Base-by-base conservation (phyloP, 345 rosid genomes). In the Microcos paniculata region DNA sequence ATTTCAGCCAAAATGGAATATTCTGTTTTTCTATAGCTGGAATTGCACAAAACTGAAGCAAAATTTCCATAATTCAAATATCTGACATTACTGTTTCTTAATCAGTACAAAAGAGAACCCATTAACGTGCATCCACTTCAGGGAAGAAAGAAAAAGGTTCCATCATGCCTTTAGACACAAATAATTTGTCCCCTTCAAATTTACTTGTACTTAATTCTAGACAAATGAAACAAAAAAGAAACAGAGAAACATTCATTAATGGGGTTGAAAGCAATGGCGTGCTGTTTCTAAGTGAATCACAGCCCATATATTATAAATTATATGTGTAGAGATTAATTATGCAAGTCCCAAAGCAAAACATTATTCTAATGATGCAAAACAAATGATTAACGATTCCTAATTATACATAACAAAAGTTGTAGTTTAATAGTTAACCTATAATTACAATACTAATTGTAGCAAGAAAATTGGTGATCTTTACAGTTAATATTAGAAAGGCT, bases 361-460 rank as follows among this genome's bases (percentile, higher is more conserved):
- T 59, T 56, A 46, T 21, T 72, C 24, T 58, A 23, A 42, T 57
- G 19, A 58, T 72, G 55, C 55, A 55, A 56, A 68, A 58, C 45
- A 13, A 24, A 59, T 72, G 35, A 70, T 56, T 76, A 61, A 70
- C 40, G 38, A 68, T 21, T 62, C 43, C 33, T 51, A 40, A 55
- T 12, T 18, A 55, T 40, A 19, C 35, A n/a, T 5, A n/a, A 3
- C 40, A 57, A 73, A 64, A 73, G 35, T 46, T 18, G 61, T 12
- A 57, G 40, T 61, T 77, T 73, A 78, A 74, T 76, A 46, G 81
- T 71, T 80, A 70, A 42, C 26, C 63, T 70, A 70, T 78, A 66
- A 61, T 61, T 61, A 30, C 40, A 61, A 15, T 31, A 30, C 65
- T 30, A 61, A 79, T 63, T 80, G 67, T 71, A 56, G 28, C 21